phyloP scores from a whole-genome alignment of 2,329 filamentous ascomycete species.

The Aspergillus quadricinctus region DNA sequence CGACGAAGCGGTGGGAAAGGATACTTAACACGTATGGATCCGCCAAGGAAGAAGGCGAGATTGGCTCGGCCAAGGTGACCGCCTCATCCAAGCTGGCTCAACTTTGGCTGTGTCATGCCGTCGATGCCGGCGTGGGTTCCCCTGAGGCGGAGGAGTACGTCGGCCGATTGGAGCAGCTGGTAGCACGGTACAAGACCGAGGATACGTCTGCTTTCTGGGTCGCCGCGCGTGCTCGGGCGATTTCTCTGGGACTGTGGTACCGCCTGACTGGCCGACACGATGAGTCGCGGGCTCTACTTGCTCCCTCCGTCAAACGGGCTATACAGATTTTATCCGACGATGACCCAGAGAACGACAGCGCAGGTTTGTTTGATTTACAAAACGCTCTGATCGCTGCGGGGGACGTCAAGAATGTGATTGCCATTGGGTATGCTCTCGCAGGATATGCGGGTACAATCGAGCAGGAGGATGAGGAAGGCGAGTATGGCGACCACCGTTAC shows the following conservation, averaged over 20 bases:
- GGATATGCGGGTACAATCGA: background rate
- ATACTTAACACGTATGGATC: conserved; percentile 6
- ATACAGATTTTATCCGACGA: conserved; percentile 7
- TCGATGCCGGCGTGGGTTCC: conserved; percentile 3
- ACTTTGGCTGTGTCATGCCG: conserved; percentile 1
- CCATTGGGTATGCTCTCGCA: conserved; percentile 1
- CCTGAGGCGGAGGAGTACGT: background rate
- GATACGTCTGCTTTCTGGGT: background rate
- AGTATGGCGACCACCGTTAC: background rate
- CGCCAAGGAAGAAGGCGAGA: background rate
- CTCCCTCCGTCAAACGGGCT: conserved; percentile 1
- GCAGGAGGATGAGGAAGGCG: background rate
- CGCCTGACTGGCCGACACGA: conserved; percentile 1
- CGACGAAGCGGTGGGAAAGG: conserved; percentile 6
- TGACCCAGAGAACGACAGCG: conserved; percentile 6
- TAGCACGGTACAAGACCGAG: background rate
- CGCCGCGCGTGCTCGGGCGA: background rate
- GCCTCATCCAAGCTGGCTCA: conserved; percentile 2
- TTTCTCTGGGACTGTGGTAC: conserved; percentile 6
- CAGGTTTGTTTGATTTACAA: background rate
- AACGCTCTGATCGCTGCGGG: conserved; percentile 1
- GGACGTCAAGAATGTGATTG: conserved; percentile 3
- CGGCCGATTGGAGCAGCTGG: conserved; percentile 3
- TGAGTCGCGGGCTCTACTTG: conserved; percentile 2
- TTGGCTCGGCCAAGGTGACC: background rate